Conservation (phyloP, 306 rosid species). For the Ormosia semicastrata region DNA sequence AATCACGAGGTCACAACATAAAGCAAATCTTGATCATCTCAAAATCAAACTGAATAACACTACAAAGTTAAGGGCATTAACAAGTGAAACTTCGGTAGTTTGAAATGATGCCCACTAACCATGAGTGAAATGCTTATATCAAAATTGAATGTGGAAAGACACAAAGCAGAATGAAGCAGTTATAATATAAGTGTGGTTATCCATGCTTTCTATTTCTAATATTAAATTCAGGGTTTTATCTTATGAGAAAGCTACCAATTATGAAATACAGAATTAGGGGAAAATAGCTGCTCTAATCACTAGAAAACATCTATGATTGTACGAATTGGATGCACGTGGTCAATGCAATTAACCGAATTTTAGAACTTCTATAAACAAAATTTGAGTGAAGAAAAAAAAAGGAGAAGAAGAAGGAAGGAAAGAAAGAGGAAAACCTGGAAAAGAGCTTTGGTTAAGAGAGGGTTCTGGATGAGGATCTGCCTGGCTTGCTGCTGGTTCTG, state of each 20-base stretch:
- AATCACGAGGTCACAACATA: neutral
- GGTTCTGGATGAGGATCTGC: conserved; percentile 93
- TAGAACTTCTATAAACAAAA: neutral
- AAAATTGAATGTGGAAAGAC: conserved; percentile 3
- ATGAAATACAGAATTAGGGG: neutral
- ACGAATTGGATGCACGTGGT: neutral
- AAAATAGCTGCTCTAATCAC: conserved; percentile 6
- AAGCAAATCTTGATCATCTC: neutral
- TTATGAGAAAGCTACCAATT: neutral
- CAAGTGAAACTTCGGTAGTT: neutral
- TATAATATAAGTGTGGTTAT: neutral
- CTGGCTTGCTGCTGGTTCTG: conserved; percentile 95
- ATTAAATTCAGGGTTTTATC: conserved; percentile 10
- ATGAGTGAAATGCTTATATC: neutral
- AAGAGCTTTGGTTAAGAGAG: conserved; percentile 85
- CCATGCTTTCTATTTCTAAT: neutral
- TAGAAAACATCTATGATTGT: neutral
- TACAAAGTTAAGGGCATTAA: neutral
- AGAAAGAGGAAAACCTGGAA: conserved; percentile 97
- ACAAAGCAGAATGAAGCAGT: neutral
- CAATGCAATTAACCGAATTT: neutral
- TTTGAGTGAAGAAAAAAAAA: neutral
- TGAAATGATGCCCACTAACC: neutral
- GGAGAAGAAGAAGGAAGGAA: no score
- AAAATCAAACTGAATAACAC: neutral